Evolutionary conservation across 352 stramenopile species (phyloP).

Genomic region (Globisporangium cystogenes): DNA sequence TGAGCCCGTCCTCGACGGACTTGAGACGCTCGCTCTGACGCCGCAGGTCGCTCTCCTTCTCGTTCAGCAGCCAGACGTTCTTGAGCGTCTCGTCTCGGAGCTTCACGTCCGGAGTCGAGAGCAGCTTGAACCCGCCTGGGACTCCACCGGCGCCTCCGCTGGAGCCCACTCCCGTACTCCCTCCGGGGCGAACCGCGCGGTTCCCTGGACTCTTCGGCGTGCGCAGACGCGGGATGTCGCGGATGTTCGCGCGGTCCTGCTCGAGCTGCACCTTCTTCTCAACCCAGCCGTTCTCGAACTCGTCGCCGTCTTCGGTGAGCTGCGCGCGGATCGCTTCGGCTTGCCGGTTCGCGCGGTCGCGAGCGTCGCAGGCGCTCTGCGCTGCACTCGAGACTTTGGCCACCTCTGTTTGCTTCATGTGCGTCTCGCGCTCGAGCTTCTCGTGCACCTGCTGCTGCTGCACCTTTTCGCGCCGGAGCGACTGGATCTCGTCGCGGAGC

Average conservation of each 20-base stretch:
- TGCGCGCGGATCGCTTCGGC: conserved; percentile 68
- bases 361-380: conserved; percentile 74
- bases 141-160: conserved; percentile 2
- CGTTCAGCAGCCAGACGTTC: conserved; percentile 64
- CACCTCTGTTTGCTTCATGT: conserved; percentile 81
- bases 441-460: conserved; percentile 70
- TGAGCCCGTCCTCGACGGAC: conserved; percentile 74
- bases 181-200: not conserved
- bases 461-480: conserved; percentile 72
- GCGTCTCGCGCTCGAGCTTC: conserved; percentile 80
- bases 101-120: conserved; percentile 64
- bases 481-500: conserved; percentile 74
- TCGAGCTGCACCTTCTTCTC: conserved; percentile 84
- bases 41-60: conserved; percentile 72
- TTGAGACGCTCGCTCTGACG: conserved; percentile 65
- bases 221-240: conserved; percentile 61
- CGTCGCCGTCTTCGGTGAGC: conserved; percentile 68
- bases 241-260: conserved; percentile 71
- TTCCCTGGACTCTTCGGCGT: conserved; percentile 45
- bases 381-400: conserved; percentile 63
- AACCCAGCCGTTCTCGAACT: conserved; percentile 84
- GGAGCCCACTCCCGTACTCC: not conserved
- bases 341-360: conserved; percentile 82
- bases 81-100: conserved; percentile 73
- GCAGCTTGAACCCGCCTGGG: conserved; percentile 37